These are phyloP conservation scores for Fragaria ananassa DNA, from an alignment of 306 rosid species.

Conservation along the genomic window DNA sequence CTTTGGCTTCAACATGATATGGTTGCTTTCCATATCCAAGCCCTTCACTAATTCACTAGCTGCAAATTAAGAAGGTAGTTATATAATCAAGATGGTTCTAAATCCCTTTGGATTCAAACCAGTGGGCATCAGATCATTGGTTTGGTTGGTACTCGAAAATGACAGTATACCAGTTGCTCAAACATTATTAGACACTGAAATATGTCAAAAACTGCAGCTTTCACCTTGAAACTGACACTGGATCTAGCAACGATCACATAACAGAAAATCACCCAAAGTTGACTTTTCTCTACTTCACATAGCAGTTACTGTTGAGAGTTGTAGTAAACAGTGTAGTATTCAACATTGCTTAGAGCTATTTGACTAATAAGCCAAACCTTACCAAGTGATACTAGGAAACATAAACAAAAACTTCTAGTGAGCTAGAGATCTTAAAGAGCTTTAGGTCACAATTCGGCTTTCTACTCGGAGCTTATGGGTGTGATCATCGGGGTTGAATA, in stretches of 20 bases:
- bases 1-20: slow-evolving; percentile 29
- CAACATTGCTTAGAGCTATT: neutral
- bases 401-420: neutral
- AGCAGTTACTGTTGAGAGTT: neutral
- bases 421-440: neutral
- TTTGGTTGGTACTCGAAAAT: slow-evolving; percentile 15
- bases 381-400: neutral
- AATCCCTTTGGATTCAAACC: neutral
- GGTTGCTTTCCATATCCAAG: slow-evolving; percentile 28
- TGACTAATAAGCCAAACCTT: neutral
- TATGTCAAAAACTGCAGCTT: neutral
- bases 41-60: neutral
- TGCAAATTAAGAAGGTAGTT: neutral
- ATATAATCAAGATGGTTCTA: neutral
- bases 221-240: neutral
- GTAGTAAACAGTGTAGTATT: neutral
- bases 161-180: neutral
- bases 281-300: neutral
- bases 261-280: neutral
- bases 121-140: neutral
- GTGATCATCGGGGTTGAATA: too few relatives aligned
- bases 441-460: too few relatives aligned
- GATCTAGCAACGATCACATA: neutral
- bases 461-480: too few relatives aligned
- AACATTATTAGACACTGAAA: neutral